Evolutionary conservation across 805 yeast genomes (phyloP), one percentile per base, ranked within the genome.

Genomic region (Metschnikowia hibisci): DNA sequence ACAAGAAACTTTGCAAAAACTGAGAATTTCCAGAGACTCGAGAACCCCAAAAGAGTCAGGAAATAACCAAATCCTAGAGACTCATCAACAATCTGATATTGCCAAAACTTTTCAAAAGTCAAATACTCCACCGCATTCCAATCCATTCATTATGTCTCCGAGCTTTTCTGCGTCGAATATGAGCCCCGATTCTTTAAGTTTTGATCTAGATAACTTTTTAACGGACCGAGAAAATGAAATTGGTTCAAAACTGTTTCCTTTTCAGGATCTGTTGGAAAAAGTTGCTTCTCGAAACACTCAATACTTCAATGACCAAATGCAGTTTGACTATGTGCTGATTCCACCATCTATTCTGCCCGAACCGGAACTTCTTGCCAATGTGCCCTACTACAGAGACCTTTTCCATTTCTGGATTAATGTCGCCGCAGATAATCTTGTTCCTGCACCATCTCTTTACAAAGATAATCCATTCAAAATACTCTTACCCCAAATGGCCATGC

Each of bases 401-500:
- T 79, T 84, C 62, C 80, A 80, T 47, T 81, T 81, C 48, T 86
- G 77, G 69, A 62, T 79, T 7, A 69, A 78, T 39, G 76, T 77
- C 11, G 83, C 87, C 0, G 77, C 90, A 1, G 71, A 70, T 29
- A 65, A 74, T 20, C 67, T 84, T 14, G 86, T 82, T 5, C 89
- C 90, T 0, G 81, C 85, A 0, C 87, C 87, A 8, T 66, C 75
- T 3, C 54, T 73, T 2, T 81, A 81, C 53, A 66, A 62, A 15
- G 78, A 76, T 12, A 81, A 83, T 52, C 95, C 95, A 0, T 84
- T 84, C 63, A 73, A 74, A 46, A 73, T 73, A 10, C 64, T 82
- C 6, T 60, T 86, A 10, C 91, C 93, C 0, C 77, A 76, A 51
- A 70, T 85, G 74, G 88, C 91, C 1, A 66, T 81, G 71, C 69